These are phyloP conservation scores for Cladophialophora exuberans DNA, from an alignment of 2,329 filamentous ascomycete species.

Conservation along the genomic window DNA sequence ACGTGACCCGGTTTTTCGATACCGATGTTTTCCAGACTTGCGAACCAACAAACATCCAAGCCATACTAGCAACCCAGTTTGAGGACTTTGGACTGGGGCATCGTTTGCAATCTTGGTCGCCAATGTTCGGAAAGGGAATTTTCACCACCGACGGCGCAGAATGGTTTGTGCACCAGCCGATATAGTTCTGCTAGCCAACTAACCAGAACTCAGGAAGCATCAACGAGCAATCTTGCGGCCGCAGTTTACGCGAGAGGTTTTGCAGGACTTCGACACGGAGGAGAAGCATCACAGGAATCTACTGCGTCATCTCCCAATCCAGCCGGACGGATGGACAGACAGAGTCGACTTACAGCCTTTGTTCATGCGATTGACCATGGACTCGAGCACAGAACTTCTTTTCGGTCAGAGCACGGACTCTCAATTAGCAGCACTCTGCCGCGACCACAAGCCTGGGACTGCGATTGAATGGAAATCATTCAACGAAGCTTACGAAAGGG, in stretches of 20 bases:
- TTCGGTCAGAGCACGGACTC: slow-evolving; percentile 62
- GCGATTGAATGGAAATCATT: background rate
- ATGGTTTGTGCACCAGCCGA: no score
- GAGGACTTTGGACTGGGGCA: background rate
- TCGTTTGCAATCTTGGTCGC: background rate
- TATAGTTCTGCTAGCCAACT: no score
- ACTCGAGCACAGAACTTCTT: slow-evolving; percentile 68
- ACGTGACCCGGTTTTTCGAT: no score
- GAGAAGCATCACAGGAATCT: background rate
- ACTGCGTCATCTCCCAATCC: background rate
- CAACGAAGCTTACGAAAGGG: no score
- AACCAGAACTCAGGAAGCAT: no score
- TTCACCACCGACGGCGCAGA: background rate
- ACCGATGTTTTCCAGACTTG: no score
- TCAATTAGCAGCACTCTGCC: background rate
- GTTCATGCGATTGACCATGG: slow-evolving; percentile 67
- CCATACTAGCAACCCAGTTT: slow-evolving; percentile 1
- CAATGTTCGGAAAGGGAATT: background rate
- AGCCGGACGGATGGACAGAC: no score
- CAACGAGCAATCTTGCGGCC: background rate
- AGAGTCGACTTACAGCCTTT: slow-evolving; percentile 63
- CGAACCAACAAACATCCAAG: slow-evolving; percentile 1
- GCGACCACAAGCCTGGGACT: background rate
- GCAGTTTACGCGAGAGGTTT: background rate
- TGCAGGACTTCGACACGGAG: background rate